Evolutionary conservation across 345 rosid genomes (phyloP), one percentile per base, ranked within the genome.

Genomic region (Euphorbia peplus): DNA sequence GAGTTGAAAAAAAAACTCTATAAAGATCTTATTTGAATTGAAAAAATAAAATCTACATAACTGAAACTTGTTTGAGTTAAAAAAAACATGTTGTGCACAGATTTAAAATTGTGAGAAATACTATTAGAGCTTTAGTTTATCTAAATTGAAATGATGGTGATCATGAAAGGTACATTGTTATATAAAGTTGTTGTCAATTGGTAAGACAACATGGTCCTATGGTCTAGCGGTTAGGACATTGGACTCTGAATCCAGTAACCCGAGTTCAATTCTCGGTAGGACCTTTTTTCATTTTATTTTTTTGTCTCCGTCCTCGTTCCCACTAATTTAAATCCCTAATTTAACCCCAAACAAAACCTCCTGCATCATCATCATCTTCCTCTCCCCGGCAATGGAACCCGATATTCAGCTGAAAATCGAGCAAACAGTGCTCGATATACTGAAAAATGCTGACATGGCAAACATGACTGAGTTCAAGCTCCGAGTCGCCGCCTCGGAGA

Each of bases 381-480:
- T 10, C 21, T n/a, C n/a, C n/a, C n/a, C n/a, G n/a, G n/a, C 4
- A 15, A 81, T 84, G 90, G 89, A 83, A 44, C 51, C 76, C 1
- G 78, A 76, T 8, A 66, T 56, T 39, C 58, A 15, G 21, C 74
- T 60, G 52, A 83, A 58, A 68, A 83, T 93, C 76, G 85, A 86
- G 77, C 85, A 81, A 68, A 76, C 87, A 22, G 91, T 91, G 46
- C 74, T 63, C 55, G 79, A 76, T 1, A 76, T 89, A 30, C 92
- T 91, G 21, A 81, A 63, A 61, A 67, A 68, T 52, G 84, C 90
- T 16, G 79, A 90, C 76, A 70, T 90, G 82, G 86, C 81, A 22
- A 80, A 70, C 14, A 81, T 87, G 81, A 90, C 92, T 4, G 97
- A 90, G 87, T 89, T 83, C 81, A 85, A 86, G 67, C 84, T 89